These are phyloP conservation scores for Filosporella fistucella DNA, from an alignment of 495 filamentous ascomycete genomes.

Conservation along the genomic window DNA sequence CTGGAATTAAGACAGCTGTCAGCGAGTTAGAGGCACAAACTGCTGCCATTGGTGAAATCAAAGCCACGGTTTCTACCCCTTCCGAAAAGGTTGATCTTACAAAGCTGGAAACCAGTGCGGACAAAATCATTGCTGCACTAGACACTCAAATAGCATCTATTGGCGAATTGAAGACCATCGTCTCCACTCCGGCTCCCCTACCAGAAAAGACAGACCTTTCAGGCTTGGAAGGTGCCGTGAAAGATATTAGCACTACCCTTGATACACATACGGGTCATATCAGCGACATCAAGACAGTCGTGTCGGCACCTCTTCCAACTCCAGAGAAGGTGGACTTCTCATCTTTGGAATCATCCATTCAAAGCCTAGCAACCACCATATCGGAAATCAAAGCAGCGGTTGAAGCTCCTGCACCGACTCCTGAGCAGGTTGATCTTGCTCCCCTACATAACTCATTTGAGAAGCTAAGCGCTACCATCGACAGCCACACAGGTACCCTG, in stretches of 20 bases:
- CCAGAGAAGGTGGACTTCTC: constrained; percentile 6
- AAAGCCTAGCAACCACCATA: constrained; percentile 4
- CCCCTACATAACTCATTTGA: not conserved
- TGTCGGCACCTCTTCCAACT: not conserved
- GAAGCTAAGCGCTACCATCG: not conserved
- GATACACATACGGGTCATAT: not conserved
- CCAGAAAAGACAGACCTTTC: constrained; percentile 9
- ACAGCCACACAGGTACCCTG: not conserved
- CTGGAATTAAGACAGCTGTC: too few relatives aligned
- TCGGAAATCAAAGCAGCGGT: constrained; percentile 10
- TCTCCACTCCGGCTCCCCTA: constrained; percentile 5
- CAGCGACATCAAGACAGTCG: constrained; percentile 2
- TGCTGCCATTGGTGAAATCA: constrained; percentile 9
- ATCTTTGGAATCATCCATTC: not conserved
- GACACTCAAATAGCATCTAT: not conserved
- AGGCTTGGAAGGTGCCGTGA: constrained; percentile 1
- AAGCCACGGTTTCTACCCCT: not conserved
- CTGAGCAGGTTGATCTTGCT: constrained; percentile 6
- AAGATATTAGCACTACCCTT: not conserved
- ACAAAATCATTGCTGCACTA: constrained; percentile 8
- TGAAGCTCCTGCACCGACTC: not conserved
- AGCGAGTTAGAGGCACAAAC: not conserved
- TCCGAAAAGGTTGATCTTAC: constrained; percentile 7
- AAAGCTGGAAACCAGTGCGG: constrained; percentile 2
- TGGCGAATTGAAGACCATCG: constrained; percentile 3